phyloP scores from a whole-genome alignment of 1,284 basidiomycete species.

The Puccinia hordei region DNA sequence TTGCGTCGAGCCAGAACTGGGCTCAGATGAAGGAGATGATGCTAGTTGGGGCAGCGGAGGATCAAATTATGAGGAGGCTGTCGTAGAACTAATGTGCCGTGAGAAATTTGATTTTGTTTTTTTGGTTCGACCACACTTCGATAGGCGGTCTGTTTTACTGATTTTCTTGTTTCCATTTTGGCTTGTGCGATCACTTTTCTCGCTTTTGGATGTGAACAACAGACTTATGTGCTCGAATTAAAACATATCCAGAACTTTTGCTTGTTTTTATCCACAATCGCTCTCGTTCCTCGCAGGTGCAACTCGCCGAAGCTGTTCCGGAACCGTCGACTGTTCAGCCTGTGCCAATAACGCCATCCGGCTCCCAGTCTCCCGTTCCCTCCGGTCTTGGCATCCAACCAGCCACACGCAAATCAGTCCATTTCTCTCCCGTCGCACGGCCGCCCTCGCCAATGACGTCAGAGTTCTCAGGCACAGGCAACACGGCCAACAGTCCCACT shows the following conservation, averaged over 20 bases:
- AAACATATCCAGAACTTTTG: conserved; percentile 81
- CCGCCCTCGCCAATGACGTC: conserved; percentile 63
- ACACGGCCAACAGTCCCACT: conserved; percentile 56
- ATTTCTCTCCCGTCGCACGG: conserved; percentile 39
- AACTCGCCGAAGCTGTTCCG: conserved; percentile 53
- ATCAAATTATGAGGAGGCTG: conserved; percentile 75
- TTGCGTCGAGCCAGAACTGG: conserved; percentile 50
- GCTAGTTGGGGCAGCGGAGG: conserved; percentile 25
- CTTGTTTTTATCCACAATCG: conserved; percentile 96
- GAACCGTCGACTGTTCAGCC: conserved; percentile 60
- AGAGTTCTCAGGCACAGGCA: conserved; percentile 62
- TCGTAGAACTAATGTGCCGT: conserved; percentile 80
- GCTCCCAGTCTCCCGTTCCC: conserved; percentile 70
- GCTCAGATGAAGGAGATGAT: conserved; percentile 41
- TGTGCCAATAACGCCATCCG: conserved; percentile 71
- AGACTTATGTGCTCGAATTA: conserved; percentile 83
- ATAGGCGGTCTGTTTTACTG: background rate
- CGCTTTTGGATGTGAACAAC: background rate
- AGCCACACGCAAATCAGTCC: conserved; percentile 51
- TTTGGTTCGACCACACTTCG: background rate
- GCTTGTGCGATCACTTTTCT: too few relatives aligned
- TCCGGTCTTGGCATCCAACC: conserved; percentile 12
- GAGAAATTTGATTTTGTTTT: background rate
- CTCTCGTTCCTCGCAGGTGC: conserved; percentile 46
- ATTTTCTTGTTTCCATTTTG: background rate